Conservation (phyloP, 148 eudicot species). For the Amaranthus palmeri region DNA sequence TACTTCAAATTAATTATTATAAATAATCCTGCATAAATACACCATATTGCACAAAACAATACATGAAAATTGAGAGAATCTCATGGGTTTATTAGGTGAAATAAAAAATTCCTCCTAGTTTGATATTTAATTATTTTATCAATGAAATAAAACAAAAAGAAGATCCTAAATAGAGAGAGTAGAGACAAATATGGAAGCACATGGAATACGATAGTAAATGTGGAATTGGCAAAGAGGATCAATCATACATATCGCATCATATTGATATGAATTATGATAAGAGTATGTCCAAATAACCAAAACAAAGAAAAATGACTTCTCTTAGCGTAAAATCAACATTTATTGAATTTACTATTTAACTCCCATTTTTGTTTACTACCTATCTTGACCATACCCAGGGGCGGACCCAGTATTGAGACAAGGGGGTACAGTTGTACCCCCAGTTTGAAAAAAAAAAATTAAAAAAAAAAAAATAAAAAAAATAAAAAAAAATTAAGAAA, state of each 20-base stretch:
- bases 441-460: too few species aligned
- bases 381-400: slow-evolving; percentile 20
- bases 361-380: slow-evolving; percentile 8
- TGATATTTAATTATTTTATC: neutral
- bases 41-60: too few species aligned
- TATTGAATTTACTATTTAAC: too few species aligned
- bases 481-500: too few species aligned
- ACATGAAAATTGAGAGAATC: too few species aligned
- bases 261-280: too few species aligned
- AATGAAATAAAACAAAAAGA: slow-evolving; percentile 4
- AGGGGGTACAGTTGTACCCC: too few species aligned
- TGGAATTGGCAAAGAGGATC: neutral
- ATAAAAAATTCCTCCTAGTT: neutral
- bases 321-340: slow-evolving; percentile 25
- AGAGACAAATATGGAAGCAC: slow-evolving; percentile 13
- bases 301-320: slow-evolving; percentile 16
- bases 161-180: neutral
- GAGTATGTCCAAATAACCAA: neutral
- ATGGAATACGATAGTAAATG: neutral
- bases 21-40: too few species aligned
- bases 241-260: neutral
- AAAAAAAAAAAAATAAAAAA: too few species aligned
- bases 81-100: neutral
- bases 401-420: too few species aligned
- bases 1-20: neutral